Base-by-base conservation (phyloP, 2,329 filamentous ascomycete genomes). In the Colletotrichum graminicola region DNA sequence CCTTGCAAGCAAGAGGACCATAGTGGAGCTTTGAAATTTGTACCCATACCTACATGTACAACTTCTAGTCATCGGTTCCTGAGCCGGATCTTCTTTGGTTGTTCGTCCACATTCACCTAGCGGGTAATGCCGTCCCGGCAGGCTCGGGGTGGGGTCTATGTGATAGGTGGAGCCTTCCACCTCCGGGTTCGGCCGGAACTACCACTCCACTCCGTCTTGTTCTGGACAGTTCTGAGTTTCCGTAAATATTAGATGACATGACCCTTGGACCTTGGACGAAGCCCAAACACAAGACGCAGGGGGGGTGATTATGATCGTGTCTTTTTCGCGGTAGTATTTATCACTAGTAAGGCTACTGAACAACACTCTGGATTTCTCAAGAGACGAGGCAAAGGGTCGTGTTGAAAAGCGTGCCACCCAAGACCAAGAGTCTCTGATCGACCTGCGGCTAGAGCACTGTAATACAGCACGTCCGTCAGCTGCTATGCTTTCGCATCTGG, bases 21-120 rank as follows among this genome's bases (percentile, higher is more conserved):
- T 32, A 52, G 69, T 69, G 69, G 69, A 64, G 65, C 54, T 61
- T 34, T 29, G 21, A 41, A 10, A 12, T 36, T 26, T 60, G 69
- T 69, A 69, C 65, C 47, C 32, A 32, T 69, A 64, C 54, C 23
- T 36, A 56, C 52, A 11, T 39, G 36, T 39, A 39, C 39, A 66
- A 43, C 29, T 26, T 45, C 39, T 47, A 23, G 34, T 34, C n/a
- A 23, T 34, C 49, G 54, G n/a, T 26, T 62, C 41, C 51, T 47
- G 51, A 23, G 29, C 39, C 57, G 52, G 43, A 47, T 34, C 54
- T 47, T 63, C 47, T 36, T 45, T 21, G 55, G 43, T 41, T 23
- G 43, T 36, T 39, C 21, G 23, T 43, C 54, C 54, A 23, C 51
- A 23, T 18, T 16, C 43, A 18, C 68, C 65, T 66, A 23, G 29